Percentiles rank a stretch among this genome's conserved stretches.
These are phyloP conservation scores for Podospora bellae-mahoneyi DNA, from an alignment of 495 filamentous ascomycete species.

Conservation along the genomic window DNA sequence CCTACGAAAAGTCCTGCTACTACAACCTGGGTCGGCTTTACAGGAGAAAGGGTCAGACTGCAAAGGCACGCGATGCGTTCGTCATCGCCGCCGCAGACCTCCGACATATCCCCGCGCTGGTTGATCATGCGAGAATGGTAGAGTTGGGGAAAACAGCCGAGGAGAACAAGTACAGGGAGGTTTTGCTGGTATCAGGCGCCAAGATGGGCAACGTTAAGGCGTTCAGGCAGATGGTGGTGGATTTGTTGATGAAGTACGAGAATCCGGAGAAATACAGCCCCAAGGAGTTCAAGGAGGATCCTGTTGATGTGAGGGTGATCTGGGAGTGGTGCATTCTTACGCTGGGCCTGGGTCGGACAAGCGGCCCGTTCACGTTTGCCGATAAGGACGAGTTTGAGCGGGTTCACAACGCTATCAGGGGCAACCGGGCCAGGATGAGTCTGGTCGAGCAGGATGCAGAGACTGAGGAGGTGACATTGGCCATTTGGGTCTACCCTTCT, in stretches of 20 bases:
- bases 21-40: background rate
- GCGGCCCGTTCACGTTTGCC: background rate
- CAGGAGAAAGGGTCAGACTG: background rate
- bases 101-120: background rate
- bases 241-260: background rate
- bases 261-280: background rate
- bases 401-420: background rate
- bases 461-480: background rate
- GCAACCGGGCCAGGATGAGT: background rate
- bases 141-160: background rate
- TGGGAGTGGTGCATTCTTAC: background rate
- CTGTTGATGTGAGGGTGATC: background rate
- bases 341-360: background rate
- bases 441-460: background rate
- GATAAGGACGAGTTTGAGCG: background rate
- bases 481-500: background rate
- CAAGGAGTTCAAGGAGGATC: background rate
- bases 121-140: background rate
- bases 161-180: background rate
- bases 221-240: background rate
- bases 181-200: background rate
- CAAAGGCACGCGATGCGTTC: background rate
- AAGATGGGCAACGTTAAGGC: background rate
- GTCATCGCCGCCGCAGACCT: background rate
- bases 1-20: background rate